These are phyloP conservation scores for Pseudocercospora crystallina DNA, from an alignment of 2,329 filamentous ascomycete species.

Conservation along the genomic window DNA sequence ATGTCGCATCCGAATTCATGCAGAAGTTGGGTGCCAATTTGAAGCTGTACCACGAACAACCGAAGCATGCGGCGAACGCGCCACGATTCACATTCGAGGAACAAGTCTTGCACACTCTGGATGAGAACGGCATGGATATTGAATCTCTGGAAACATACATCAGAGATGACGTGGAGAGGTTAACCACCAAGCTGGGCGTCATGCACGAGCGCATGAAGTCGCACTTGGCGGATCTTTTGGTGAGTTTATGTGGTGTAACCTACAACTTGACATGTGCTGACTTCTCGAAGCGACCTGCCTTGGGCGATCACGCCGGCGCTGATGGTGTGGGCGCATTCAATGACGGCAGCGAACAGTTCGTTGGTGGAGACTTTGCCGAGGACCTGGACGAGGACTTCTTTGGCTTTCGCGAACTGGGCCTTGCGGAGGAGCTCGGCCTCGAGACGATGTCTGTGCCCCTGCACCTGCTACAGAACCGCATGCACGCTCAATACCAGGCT, in stretches of 20 bases:
- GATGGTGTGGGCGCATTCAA: constrained; percentile 92
- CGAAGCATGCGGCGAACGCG: constrained; percentile 54
- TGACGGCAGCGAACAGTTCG: constrained; percentile 94
- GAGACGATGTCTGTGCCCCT: constrained; percentile 87
- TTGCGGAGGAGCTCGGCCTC: constrained; percentile 87
- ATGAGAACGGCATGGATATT: constrained; percentile 79
- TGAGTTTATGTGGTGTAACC: constrained; percentile 30
- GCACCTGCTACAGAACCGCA: constrained; percentile 87
- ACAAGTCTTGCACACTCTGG: constrained; percentile 79
- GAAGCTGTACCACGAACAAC: constrained; percentile 78
- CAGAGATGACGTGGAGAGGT: constrained; percentile 87
- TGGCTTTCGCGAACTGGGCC: constrained; percentile 90
- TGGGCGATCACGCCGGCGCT: constrained; percentile 69
- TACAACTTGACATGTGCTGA: constrained; percentile 14
- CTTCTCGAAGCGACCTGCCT: constrained; percentile 65
- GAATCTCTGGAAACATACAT: constrained; percentile 81
- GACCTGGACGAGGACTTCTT: constrained; percentile 99
- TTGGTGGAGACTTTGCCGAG: constrained; percentile 94
- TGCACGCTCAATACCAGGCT: constrained; percentile 80
- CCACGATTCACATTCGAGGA: constrained; percentile 79
- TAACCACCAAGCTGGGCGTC: constrained; percentile 72
- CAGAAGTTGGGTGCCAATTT: constrained; percentile 77
- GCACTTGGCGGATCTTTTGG: constrained; percentile 85
- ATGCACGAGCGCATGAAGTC: constrained; percentile 95
- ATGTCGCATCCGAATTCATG: constrained; percentile 87